Evolutionary conservation across 805 yeast species (phyloP).

Genomic region (Saccharomycopsis fibuligera): DNA sequence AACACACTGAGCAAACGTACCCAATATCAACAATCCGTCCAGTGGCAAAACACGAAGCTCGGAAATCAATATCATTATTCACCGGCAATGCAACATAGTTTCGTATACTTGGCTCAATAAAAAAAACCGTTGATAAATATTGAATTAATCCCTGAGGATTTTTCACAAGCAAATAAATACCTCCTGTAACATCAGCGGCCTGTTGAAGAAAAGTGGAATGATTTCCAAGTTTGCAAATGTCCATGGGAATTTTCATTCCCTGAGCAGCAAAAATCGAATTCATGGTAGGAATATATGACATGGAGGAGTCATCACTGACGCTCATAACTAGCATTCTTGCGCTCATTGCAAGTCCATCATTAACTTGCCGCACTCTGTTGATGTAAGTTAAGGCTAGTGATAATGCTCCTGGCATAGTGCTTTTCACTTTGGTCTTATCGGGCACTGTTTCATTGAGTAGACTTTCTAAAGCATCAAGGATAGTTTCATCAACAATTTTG

Average conservation of each 20-base stretch:
- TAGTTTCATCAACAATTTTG: constrained; percentile 66
- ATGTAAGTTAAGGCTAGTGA: constrained; percentile 77
- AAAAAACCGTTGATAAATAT: constrained; percentile 72
- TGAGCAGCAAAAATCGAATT: constrained; percentile 95
- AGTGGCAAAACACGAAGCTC: constrained; percentile 90
- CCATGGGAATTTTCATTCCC: constrained; percentile 82
- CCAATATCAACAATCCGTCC: constrained; percentile 91
- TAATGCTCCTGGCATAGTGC: constrained; percentile 68
- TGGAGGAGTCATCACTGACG: constrained; percentile 65
- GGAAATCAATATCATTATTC: constrained; percentile 78
- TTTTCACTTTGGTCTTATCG: constrained; percentile 29
- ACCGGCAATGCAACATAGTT: constrained; percentile 76
- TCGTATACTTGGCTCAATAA: constrained; percentile 79
- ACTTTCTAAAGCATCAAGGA: constrained; percentile 50
- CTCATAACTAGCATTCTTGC: constrained; percentile 61
- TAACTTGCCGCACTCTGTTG: constrained; percentile 53
- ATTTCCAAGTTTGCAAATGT: constrained; percentile 73
- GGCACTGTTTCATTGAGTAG: constrained; percentile 34
- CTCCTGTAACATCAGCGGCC: constrained; percentile 91
- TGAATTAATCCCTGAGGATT: constrained; percentile 77
- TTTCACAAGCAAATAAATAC: constrained; percentile 67
- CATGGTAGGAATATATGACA: constrained; percentile 90
- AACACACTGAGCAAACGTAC: constrained; percentile 89
- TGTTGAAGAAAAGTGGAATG: constrained; percentile 75
- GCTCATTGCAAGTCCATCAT: constrained; percentile 41